Conservation (phyloP, 305 asterid genomes). For the Solanum hybrid region DNA sequence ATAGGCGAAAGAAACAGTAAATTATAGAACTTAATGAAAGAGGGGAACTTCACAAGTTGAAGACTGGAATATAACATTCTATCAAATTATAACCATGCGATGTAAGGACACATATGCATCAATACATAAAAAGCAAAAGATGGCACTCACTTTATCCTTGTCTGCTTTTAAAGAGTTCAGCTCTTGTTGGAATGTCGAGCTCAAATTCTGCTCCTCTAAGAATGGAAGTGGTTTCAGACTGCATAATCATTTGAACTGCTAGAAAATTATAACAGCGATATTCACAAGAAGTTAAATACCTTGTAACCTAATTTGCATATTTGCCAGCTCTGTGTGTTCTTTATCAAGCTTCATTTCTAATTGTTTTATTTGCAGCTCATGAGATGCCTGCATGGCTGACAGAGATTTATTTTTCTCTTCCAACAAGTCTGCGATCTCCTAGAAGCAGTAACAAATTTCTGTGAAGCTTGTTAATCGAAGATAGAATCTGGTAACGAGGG, state of each 20-base stretch:
- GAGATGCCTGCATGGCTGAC: slow-evolving; percentile 49
- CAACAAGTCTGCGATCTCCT: slow-evolving; percentile 69
- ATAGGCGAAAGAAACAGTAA: background rate
- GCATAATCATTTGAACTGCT: background rate
- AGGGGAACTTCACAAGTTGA: background rate
- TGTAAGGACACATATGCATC: background rate
- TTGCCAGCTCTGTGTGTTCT: slow-evolving; percentile 52
- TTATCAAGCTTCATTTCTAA: slow-evolving; percentile 50
- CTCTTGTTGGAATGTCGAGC: slow-evolving; percentile 59
- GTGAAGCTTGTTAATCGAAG: slow-evolving; percentile 29
- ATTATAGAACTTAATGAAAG: background rate
- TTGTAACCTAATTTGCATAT: slow-evolving; percentile 48
- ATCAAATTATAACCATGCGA: background rate
- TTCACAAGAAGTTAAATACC: slow-evolving; percentile 33
- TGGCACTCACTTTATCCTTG: slow-evolving; percentile 59
- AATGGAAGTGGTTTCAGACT: slow-evolving; percentile 33
- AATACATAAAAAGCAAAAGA: slow-evolving; percentile 4
- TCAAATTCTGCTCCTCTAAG: slow-evolving; percentile 84
- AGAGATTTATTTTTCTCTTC: slow-evolving; percentile 60
- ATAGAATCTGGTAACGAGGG: background rate
- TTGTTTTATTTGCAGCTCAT: slow-evolving; percentile 60
- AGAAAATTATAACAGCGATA: slow-evolving; percentile 2
- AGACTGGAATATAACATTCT: background rate
- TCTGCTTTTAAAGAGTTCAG: slow-evolving; percentile 54
- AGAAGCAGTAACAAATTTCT: slow-evolving; percentile 43